These are phyloP conservation scores for Fusarium sp. DNA, from an alignment of 2,329 filamentous ascomycete species.

Conservation along the genomic window DNA sequence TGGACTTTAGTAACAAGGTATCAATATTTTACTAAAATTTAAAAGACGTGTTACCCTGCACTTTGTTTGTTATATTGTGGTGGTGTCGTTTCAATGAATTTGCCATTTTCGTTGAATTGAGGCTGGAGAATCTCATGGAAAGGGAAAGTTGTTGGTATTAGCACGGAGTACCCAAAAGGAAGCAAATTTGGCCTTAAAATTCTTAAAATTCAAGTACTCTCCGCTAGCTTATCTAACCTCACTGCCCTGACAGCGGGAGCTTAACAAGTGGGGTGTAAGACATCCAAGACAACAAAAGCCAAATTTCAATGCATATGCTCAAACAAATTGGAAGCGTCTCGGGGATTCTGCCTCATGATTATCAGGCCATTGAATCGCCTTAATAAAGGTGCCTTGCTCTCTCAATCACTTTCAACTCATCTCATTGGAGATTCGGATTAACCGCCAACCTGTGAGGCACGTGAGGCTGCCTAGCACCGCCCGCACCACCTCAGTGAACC, in stretches of 20 bases:
- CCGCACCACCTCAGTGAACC: neutral
- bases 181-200: no score
- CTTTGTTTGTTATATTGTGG: neutral
- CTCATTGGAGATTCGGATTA: neutral
- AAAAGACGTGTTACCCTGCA: neutral
- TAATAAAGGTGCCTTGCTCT: neutral
- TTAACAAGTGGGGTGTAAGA: constrained; percentile 1
- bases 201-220: neutral
- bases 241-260: neutral
- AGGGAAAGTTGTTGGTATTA: neutral
- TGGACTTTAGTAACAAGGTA: neutral
- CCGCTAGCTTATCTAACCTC: neutral
- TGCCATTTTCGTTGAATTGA: neutral
- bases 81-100: neutral
- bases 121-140: neutral
- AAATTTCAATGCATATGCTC: neutral
- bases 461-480: neutral
- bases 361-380: neutral
- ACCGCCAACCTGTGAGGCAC: neutral
- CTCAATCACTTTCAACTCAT: neutral
- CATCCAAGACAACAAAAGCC: neutral
- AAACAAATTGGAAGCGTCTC: neutral
- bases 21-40: neutral
- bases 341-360: neutral
- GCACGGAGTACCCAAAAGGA: neutral